Conservation (phyloP, 768 basidiomycete genomes). For the Boletus sp. region DNA sequence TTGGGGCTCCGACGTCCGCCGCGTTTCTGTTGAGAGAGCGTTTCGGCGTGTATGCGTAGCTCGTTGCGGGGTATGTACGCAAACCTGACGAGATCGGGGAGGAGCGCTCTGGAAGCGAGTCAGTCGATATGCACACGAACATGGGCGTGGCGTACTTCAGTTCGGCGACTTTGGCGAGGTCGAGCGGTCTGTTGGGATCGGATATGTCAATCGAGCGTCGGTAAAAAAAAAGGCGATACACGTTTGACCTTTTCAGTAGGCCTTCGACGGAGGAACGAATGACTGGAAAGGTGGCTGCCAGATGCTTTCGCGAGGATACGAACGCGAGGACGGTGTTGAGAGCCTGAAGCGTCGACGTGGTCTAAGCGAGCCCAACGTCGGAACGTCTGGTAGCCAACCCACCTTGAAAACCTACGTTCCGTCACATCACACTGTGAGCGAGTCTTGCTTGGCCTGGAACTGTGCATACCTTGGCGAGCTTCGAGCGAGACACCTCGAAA, state of each 20-base stretch:
- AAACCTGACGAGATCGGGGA: constrained; percentile 79
- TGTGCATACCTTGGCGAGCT: constrained; percentile 60
- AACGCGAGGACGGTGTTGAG: constrained; percentile 89
- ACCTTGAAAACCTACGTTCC: constrained; percentile 44
- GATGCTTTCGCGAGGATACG: constrained; percentile 73
- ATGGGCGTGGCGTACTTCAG: constrained; percentile 55
- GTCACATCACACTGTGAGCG: neutral
- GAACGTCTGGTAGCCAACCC: neutral
- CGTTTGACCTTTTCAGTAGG: constrained; percentile 65
- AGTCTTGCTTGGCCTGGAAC: too few species aligned
- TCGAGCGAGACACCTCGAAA: constrained; percentile 2
- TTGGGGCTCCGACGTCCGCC: constrained; percentile 42
- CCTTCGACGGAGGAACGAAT: constrained; percentile 79
- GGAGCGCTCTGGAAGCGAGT: constrained; percentile 54
- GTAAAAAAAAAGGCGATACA: neutral
- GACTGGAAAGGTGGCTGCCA: constrained; percentile 76
- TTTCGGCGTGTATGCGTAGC: constrained; percentile 51
- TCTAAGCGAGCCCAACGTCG: neutral
- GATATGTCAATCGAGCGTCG: neutral
- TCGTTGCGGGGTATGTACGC: constrained; percentile 72
- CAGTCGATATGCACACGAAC: neutral
- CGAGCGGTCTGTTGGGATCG: constrained; percentile 59
- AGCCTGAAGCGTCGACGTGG: constrained; percentile 46
- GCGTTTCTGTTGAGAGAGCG: constrained; percentile 18
- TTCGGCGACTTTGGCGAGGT: constrained; percentile 76